These are phyloP conservation scores for Backusella mclennaniae DNA, from an alignment of 192 early-diverging fungal species.

Conservation along the genomic window DNA sequence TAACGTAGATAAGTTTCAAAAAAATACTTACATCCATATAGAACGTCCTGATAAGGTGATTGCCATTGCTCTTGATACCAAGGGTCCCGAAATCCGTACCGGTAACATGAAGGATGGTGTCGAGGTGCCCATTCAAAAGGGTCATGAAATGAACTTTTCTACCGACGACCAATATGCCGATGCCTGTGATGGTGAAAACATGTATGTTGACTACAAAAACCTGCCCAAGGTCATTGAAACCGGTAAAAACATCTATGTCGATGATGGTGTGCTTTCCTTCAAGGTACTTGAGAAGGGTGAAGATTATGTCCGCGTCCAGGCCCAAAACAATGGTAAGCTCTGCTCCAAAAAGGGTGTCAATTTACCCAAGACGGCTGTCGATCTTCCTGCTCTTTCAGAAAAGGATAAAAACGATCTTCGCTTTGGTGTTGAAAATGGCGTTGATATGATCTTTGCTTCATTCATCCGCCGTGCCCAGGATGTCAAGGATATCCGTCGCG, in stretches of 20 bases:
- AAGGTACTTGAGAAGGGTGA: conserved; percentile 72
- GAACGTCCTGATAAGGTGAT: conserved; percentile 42
- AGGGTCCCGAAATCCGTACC: conserved; percentile 80
- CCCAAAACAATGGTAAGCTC: conserved; percentile 77
- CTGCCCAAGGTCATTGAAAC: conserved; percentile 64
- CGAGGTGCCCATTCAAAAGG: conserved; percentile 62
- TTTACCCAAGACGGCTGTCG: conserved; percentile 79
- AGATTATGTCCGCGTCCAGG: conserved; percentile 55
- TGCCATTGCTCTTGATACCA: conserved; percentile 80
- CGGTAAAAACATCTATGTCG: conserved; percentile 78
- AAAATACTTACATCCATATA: neutral
- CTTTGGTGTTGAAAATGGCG: conserved; percentile 87
- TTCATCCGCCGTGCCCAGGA: conserved; percentile 91
- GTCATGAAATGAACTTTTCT: conserved; percentile 69
- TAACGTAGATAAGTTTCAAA: neutral
- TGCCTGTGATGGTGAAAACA: conserved; percentile 48
- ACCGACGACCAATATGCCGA: conserved; percentile 60
- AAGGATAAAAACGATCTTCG: conserved; percentile 85
- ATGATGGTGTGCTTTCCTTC: conserved; percentile 94
- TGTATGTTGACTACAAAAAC: conserved; percentile 79
- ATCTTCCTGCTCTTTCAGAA: conserved; percentile 85
- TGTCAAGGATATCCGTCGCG: conserved; percentile 82
- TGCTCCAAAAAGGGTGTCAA: conserved; percentile 93
- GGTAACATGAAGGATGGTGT: conserved; percentile 60
- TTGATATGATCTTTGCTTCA: conserved; percentile 93